A percentile compares a stretch with the other conserved stretches of the same genome.
phyloP scores from a whole-genome alignment of 495 filamentous ascomycete genomes.

The Xylaria acuta region DNA sequence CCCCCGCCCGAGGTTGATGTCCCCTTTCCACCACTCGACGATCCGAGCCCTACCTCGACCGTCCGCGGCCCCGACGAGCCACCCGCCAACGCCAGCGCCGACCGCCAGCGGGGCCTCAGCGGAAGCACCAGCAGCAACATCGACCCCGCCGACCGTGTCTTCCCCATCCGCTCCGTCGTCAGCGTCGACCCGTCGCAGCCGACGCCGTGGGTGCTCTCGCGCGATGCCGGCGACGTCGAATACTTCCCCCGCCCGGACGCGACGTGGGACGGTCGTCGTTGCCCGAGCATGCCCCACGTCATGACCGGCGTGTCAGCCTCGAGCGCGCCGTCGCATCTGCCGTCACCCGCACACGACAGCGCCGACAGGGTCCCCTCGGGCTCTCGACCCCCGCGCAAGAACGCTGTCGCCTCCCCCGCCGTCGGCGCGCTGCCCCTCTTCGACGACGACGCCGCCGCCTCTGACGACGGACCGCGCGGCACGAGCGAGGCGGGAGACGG shows the following conservation, averaged over 20 bases:
- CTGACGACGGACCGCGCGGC: conserved; percentile 38
- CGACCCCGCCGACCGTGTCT: conserved; percentile 70
- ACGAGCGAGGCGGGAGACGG: conserved; percentile 20
- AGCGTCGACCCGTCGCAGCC: conserved; percentile 66
- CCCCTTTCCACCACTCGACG: background rate
- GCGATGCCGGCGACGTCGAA: conserved; percentile 45
- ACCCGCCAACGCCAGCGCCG: conserved; percentile 24
- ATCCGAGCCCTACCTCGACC: background rate
- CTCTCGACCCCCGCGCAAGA: conserved; percentile 31
- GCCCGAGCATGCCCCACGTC: conserved; percentile 25
- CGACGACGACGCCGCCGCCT: conserved; percentile 43
- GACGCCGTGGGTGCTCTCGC: conserved; percentile 33
- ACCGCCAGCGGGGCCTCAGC: conserved; percentile 37
- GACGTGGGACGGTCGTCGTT: conserved; percentile 37
- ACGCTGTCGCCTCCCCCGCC: conserved; percentile 26
- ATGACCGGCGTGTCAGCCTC: conserved; percentile 17
- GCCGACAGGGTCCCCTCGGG: background rate
- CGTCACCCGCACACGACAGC: conserved; percentile 13
- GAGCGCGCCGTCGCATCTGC: conserved; percentile 11
- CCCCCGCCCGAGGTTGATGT: background rate
- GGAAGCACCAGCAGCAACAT: conserved; percentile 25
- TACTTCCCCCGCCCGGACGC: conserved; percentile 32
- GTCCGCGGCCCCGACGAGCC: background rate
- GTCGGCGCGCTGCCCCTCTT: conserved; percentile 37
- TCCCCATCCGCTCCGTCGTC: conserved; percentile 82